These are phyloP conservation scores for Didymella exigua DNA, from an alignment of 2,329 filamentous ascomycete species.

Conservation along the genomic window DNA sequence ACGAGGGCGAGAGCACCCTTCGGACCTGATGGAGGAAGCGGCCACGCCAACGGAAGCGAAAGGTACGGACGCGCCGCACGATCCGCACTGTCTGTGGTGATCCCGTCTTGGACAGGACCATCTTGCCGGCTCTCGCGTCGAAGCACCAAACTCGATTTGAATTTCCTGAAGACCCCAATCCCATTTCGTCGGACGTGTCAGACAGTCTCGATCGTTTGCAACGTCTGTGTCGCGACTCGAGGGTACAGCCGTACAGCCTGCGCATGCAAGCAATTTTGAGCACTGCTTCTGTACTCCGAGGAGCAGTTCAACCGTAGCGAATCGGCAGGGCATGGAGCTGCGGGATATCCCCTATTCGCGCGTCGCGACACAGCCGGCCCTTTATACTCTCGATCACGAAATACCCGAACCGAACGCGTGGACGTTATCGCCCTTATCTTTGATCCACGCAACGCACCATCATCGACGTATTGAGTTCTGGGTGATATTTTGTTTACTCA, in stretches of 20 bases:
- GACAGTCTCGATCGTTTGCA: neutral
- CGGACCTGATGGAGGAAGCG: neutral
- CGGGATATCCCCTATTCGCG: neutral
- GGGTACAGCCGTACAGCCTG: neutral
- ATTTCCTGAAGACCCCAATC: neutral
- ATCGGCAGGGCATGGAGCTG: neutral
- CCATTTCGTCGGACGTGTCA: neutral
- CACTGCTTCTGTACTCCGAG: neutral
- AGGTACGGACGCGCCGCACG: neutral
- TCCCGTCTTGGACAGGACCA: neutral
- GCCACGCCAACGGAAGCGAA: neutral
- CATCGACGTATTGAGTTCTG: neutral
- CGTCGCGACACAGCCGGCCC: neutral
- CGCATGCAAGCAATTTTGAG: neutral
- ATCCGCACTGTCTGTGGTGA: neutral
- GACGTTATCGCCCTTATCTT: conserved; percentile 12
- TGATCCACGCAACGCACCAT: neutral
- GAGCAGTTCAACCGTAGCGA: neutral
- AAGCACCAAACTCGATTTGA: neutral
- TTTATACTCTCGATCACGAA: neutral
- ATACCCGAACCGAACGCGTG: conserved; percentile 9
- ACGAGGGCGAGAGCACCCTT: neutral
- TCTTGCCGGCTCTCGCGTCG: neutral
- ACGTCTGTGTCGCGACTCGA: neutral
- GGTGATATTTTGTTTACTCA: neutral